phyloP scores from a whole-genome alignment of 1,284 basidiomycete species.

The Apiotrichum domesticum region DNA sequence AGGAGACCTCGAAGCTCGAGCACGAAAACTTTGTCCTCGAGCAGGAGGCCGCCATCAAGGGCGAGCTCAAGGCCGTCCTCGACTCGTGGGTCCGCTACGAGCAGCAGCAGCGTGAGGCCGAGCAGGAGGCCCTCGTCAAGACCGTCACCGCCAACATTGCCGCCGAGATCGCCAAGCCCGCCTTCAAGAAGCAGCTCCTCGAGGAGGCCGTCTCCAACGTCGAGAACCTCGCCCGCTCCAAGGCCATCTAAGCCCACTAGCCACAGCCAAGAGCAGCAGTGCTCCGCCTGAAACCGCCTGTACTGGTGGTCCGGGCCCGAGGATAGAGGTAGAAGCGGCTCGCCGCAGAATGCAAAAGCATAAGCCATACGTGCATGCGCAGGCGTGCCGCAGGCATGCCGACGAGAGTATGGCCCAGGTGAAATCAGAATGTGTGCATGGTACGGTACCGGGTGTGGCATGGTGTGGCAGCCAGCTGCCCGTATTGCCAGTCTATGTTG shows the following conservation, averaged over 20 bases:
- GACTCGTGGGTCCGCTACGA: constrained; percentile 98
- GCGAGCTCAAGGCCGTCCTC: constrained; percentile 89
- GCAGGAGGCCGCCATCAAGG: constrained; percentile 78
- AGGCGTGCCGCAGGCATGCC: no score
- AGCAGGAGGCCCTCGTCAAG: constrained; percentile 87
- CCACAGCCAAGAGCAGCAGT: no score
- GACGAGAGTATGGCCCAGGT: no score
- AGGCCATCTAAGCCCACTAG: constrained; percentile 54
- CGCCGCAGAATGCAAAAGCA: constrained; percentile 11
- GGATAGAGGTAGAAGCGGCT: constrained; percentile 9
- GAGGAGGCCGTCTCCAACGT: constrained; percentile 78
- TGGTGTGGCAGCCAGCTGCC: no score
- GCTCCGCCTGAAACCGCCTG: no score
- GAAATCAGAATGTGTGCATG: no score
- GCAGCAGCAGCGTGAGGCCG: constrained; percentile 91
- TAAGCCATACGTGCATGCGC: neutral
- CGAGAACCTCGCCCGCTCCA: constrained; percentile 70
- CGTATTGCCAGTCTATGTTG: no score
- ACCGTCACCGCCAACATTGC: constrained; percentile 80
- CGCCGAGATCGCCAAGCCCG: constrained; percentile 77
- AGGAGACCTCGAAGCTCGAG: constrained; percentile 92
- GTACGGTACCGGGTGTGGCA: no score
- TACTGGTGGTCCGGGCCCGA: no score
- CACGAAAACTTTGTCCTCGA: constrained; percentile 82
- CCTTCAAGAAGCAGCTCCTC: constrained; percentile 88